These are phyloP conservation scores for Geranium brycei DNA, from an alignment of 345 rosid species.

Conservation along the genomic window DNA sequence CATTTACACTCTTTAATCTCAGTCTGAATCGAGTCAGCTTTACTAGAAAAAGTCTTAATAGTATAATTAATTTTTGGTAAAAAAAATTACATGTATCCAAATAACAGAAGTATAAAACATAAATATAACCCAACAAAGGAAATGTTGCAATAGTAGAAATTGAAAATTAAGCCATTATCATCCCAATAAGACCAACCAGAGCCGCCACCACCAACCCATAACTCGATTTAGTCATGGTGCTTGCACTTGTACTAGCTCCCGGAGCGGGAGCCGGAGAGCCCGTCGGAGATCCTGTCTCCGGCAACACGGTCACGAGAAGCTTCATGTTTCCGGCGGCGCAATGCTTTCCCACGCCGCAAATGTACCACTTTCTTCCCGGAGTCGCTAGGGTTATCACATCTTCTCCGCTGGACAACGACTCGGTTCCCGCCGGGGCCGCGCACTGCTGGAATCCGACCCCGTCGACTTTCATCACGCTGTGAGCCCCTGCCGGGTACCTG, in stretches of 20 bases:
- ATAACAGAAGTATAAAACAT: too few relatives aligned
- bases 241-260: background rate
- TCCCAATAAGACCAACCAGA: too few relatives aligned
- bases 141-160: too few relatives aligned
- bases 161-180: too few relatives aligned
- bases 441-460: slow-evolving; percentile 13
- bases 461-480: slow-evolving; percentile 14
- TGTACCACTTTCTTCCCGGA: slow-evolving; percentile 11
- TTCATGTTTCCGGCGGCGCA: slow-evolving; percentile 11
- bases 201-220: background rate
- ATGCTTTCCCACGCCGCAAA: slow-evolving; percentile 8
- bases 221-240: background rate
- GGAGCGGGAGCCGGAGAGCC: background rate
- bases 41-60: too few relatives aligned
- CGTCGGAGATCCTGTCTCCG: slow-evolving; percentile 1
- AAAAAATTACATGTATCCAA: too few relatives aligned
- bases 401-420: slow-evolving; percentile 6
- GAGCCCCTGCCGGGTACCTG: slow-evolving; percentile 8
- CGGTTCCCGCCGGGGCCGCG: background rate
- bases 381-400: slow-evolving; percentile 3
- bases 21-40: too few relatives aligned
- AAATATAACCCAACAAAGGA: too few relatives aligned
- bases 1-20: too few relatives aligned
- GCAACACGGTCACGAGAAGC: slow-evolving; percentile 5
- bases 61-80: too few relatives aligned